phyloP scores from a whole-genome alignment of 108 stramenopile genomes.

The Skeletonema grethae region DNA sequence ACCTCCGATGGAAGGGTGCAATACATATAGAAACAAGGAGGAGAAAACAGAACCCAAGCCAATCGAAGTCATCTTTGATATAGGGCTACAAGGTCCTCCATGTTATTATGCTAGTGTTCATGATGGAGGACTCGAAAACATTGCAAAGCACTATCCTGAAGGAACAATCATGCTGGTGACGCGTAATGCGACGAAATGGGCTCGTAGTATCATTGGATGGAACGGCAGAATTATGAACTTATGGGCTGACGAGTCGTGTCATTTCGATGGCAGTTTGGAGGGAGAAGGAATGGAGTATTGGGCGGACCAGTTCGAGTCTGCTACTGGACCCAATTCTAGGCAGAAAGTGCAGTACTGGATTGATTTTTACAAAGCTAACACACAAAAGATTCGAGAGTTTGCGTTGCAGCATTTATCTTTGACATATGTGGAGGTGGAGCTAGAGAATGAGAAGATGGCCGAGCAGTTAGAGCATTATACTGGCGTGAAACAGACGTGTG shows the following conservation, averaged over 20 bases:
- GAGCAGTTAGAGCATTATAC: slow-evolving; percentile 45
- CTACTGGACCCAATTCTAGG: neutral
- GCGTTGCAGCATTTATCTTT: slow-evolving; percentile 49
- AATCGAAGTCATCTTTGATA: slow-evolving; percentile 28
- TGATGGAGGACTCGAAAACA: slow-evolving; percentile 39
- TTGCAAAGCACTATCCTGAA: slow-evolving; percentile 33
- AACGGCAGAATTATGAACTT: neutral
- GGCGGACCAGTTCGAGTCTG: slow-evolving; percentile 10
- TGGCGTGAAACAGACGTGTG: slow-evolving; percentile 39
- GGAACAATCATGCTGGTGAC: slow-evolving; percentile 36
- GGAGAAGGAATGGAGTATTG: slow-evolving; percentile 33
- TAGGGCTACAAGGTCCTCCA: slow-evolving; percentile 31
- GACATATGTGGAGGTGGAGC: slow-evolving; percentile 56
- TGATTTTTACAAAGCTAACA: slow-evolving; percentile 57
- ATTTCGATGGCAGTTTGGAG: slow-evolving; percentile 33
- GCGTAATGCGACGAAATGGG: slow-evolving; percentile 19
- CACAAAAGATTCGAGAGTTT: slow-evolving; percentile 56
- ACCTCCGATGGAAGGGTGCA: slow-evolving; percentile 30
- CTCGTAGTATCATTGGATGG: slow-evolving; percentile 29
- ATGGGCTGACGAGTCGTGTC: slow-evolving; percentile 26
- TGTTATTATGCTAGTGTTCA: slow-evolving; percentile 33
- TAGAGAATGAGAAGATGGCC: slow-evolving; percentile 45
- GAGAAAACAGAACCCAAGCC: slow-evolving; percentile 10
- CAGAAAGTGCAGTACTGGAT: slow-evolving; percentile 30
- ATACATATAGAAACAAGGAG: slow-evolving; percentile 4